These are phyloP conservation scores for Juglanconis oblonga DNA, from an alignment of 2,329 filamentous ascomycete species.

Conservation along the genomic window DNA sequence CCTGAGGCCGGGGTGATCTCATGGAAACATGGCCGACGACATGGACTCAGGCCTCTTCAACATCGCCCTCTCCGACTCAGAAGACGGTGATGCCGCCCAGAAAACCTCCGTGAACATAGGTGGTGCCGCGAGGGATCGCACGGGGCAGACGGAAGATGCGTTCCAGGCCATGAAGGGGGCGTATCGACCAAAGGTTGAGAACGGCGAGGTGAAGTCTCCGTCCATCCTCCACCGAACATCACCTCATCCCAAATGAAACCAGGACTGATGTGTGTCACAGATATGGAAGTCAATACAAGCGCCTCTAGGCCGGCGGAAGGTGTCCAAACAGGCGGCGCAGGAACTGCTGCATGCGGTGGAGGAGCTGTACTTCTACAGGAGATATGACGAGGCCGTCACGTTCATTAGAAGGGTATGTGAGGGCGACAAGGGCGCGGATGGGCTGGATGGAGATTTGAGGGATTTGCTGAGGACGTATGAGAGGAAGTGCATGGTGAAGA, in stretches of 20 bases:
- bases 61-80: constrained; percentile 40
- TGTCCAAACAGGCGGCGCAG: constrained; percentile 47
- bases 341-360: constrained; percentile 54
- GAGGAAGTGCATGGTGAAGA: constrained; percentile 36
- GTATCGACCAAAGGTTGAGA: constrained; percentile 50
- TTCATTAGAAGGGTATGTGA: constrained; percentile 37
- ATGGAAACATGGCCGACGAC: constrained; percentile 28
- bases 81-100: constrained; percentile 20
- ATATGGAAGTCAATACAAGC: constrained; percentile 41
- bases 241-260: no score
- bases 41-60: constrained; percentile 36
- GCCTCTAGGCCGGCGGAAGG: constrained; percentile 32
- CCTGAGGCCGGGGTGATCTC: background rate
- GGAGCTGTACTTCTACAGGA: constrained; percentile 54
- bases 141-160: constrained; percentile 45
- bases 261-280: constrained; percentile 27
- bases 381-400: constrained; percentile 42
- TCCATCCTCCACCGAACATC: background rate
- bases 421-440: constrained; percentile 25
- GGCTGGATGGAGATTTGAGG: constrained; percentile 43
- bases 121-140: constrained; percentile 23
- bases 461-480: constrained; percentile 41
- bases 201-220: constrained; percentile 45
- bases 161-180: constrained; percentile 44
- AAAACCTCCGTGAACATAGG: background rate